Percentiles rank a stretch among this genome's conserved stretches.
phyloP scores from a whole-genome alignment of 768 basidiomycete species.

The Kwoniella sp. region DNA sequence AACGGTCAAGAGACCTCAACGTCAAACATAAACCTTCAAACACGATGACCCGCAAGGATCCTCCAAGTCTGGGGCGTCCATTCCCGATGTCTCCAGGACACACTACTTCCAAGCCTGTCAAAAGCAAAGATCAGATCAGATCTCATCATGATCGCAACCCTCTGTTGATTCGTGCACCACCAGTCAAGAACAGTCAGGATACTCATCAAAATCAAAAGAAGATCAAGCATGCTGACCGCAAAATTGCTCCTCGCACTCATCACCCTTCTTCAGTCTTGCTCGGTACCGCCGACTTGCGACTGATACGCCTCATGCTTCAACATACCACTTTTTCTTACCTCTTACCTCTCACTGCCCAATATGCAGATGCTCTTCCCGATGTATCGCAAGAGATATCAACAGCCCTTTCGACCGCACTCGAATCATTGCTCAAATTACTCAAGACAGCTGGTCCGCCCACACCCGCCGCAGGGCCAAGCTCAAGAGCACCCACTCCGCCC shows the following conservation, averaged over 20 bases:
- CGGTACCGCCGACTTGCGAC: slow-evolving; percentile 37
- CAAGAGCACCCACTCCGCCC: slow-evolving; percentile 19
- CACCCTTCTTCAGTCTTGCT: slow-evolving; percentile 28
- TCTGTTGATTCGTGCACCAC: too few relatives aligned
- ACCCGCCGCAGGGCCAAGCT: slow-evolving; percentile 24
- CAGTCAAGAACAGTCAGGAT: too few relatives aligned
- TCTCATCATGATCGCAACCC: too few relatives aligned
- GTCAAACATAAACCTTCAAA: neutral
- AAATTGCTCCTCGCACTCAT: neutral
- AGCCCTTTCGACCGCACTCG: slow-evolving; percentile 9
- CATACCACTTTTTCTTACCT: slow-evolving; percentile 26
- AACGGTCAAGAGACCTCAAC: neutral
- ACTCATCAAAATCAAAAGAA: neutral
- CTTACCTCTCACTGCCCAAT: slow-evolving; percentile 11
- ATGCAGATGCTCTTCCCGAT: slow-evolving; percentile 12
- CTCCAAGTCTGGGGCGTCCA: too few relatives aligned
- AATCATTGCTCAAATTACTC: slow-evolving; percentile 23
- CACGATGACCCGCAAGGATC: neutral
- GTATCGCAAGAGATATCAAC: neutral
- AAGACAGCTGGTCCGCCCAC: slow-evolving; percentile 17
- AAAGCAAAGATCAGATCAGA: too few relatives aligned
- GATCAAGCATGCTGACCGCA: neutral
- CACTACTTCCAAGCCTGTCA: too few relatives aligned
- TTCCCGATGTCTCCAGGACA: too few relatives aligned
- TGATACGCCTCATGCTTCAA: slow-evolving; percentile 26